Evolutionary conservation across 345 rosid genomes (phyloP).

Genomic region (Orychophragmus violaceus): DNA sequence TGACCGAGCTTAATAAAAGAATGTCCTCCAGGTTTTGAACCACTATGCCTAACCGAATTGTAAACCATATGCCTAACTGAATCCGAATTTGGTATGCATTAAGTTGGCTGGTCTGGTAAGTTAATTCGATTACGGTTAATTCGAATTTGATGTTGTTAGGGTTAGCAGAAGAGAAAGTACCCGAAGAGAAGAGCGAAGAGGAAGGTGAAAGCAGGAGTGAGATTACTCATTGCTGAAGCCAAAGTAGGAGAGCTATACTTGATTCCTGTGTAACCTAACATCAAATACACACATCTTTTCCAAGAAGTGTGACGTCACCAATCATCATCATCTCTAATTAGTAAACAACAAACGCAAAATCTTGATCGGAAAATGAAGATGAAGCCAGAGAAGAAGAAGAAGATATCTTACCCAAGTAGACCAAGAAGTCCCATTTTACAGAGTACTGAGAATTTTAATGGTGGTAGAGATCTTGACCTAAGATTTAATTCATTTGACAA

Average conservation of each 20-base stretch:
- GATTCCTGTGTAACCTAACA: slow-evolving; percentile 41
- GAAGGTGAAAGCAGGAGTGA: slow-evolving; percentile 57
- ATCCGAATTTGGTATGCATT: neutral
- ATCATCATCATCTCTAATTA: neutral
- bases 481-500: neutral
- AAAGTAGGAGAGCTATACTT: slow-evolving; percentile 51
- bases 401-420: slow-evolving; percentile 34
- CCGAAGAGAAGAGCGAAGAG: slow-evolving; percentile 50
- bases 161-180: slow-evolving; percentile 21
- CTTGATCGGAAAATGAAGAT: neutral
- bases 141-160: neutral
- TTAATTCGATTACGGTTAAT: neutral
- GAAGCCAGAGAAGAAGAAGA: neutral
- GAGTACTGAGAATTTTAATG: slow-evolving; percentile 26
- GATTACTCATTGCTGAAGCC: slow-evolving; percentile 54
- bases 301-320: neutral
- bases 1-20: neutral
- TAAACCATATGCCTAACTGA: neutral
- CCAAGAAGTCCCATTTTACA: slow-evolving; percentile 41
- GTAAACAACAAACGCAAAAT: neutral
- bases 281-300: slow-evolving; percentile 37
- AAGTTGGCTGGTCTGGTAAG: neutral
- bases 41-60: neutral
- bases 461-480: slow-evolving; percentile 36
- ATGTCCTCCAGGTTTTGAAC: neutral